A percentile compares a stretch with the other conserved stretches of the same genome.
Evolutionary conservation across 768 basidiomycete species (phyloP).

Genomic region (Atractiella rhizophila): DNA sequence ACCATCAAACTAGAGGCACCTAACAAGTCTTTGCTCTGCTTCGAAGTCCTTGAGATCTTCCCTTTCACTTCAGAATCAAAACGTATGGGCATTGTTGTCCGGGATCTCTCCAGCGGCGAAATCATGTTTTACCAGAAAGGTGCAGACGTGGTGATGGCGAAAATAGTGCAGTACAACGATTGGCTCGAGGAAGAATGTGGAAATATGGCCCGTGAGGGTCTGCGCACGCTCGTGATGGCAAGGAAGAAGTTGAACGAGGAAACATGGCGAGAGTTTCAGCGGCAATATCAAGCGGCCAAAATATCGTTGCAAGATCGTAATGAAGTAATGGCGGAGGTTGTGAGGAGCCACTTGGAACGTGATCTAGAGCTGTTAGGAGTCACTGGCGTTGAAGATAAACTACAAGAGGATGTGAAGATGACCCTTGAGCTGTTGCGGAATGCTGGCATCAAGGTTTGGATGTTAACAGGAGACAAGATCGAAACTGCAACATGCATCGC

Average conservation of each 20-base stretch:
- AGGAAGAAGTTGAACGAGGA: constrained; percentile 46
- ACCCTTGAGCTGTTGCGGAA: constrained; percentile 80
- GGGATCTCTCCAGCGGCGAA: constrained; percentile 47
- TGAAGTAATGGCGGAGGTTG: constrained; percentile 50
- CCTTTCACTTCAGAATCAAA: constrained; percentile 98
- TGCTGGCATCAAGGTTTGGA: constrained; percentile 97
- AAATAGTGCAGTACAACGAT: constrained; percentile 84
- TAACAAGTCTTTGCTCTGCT: constrained; percentile 36
- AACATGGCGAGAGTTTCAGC: constrained; percentile 47
- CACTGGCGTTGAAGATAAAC: constrained; percentile 96
- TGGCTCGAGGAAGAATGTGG: constrained; percentile 97
- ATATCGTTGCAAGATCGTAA: constrained; percentile 47
- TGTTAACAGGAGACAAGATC: constrained; percentile 97
- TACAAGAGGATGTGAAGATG: constrained; percentile 87
- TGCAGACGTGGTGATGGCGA: constrained; percentile 92
- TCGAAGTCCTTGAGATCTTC: constrained; percentile 78
- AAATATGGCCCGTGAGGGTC: constrained; percentile 91
- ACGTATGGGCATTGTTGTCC: constrained; percentile 92
- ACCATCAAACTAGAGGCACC: constrained; percentile 63
- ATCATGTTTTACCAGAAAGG: constrained; percentile 86
- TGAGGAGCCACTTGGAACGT: constrained; percentile 51
- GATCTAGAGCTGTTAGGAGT: constrained; percentile 78
- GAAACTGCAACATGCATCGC: constrained; percentile 97
- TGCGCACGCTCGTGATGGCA: constrained; percentile 80
- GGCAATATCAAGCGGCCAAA: constrained; percentile 47